These are phyloP conservation scores for Massariosphaeria phaeospora DNA, from an alignment of 495 filamentous ascomycete species.

Conservation along the genomic window DNA sequence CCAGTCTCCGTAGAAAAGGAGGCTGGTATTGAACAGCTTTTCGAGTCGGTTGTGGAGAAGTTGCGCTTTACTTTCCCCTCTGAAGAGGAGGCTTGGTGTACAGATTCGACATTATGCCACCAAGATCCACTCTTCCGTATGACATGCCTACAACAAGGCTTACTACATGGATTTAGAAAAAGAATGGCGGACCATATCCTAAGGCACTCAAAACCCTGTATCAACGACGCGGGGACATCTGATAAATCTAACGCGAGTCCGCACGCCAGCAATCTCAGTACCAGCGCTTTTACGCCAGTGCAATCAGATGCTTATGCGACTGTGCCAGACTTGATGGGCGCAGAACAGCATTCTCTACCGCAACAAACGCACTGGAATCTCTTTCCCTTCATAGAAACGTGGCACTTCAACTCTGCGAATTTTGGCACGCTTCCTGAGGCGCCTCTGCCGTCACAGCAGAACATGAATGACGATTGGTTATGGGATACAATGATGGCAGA, in stretches of 20 bases:
- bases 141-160: conserved; percentile 6
- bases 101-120: background rate
- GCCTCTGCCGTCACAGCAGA: background rate
- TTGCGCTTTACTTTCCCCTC: conserved; percentile 8
- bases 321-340: background rate
- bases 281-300: background rate
- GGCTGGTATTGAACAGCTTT: background rate
- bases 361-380: background rate
- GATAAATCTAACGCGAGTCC: background rate
- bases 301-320: background rate
- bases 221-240: background rate
- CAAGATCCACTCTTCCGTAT: conserved; percentile 10
- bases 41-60: conserved; percentile 15
- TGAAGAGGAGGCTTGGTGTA: background rate
- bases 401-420: conserved; percentile 5
- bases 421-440: background rate
- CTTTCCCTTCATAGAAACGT: background rate
- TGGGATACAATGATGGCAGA: conserved; percentile 25
- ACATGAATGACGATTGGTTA: conserved; percentile 4
- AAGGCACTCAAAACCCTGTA: background rate
- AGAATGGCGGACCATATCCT: conserved; percentile 5
- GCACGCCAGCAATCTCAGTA: background rate
- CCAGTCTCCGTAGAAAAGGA: conserved; percentile 10
- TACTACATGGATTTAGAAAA: conserved; percentile 16
- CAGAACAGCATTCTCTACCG: background rate